Evolutionary conservation across 2,329 filamentous ascomycete species (phyloP).

Genomic region (Xylaria sp.): DNA sequence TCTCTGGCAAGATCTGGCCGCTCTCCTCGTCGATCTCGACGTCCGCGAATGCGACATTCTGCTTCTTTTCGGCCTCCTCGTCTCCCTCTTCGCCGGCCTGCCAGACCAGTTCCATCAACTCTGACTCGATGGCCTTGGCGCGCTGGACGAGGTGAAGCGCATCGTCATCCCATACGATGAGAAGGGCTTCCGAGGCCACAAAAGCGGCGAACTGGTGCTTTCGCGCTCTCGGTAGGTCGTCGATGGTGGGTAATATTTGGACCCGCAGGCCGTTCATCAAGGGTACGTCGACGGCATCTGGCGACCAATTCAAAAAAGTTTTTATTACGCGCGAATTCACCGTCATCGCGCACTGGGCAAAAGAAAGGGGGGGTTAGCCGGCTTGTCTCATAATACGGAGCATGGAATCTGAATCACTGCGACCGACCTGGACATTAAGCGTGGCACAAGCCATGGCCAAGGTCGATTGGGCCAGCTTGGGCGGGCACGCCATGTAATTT

Average conservation of each 20-base stretch:
- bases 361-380: not conserved
- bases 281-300: slow-evolving; percentile 68
- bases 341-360: slow-evolving; percentile 65
- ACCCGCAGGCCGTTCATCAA: slow-evolving; percentile 71
- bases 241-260: slow-evolving; percentile 67
- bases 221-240: slow-evolving; percentile 63
- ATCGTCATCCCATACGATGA: slow-evolving; percentile 81
- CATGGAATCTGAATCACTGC: not conserved
- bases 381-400: too few species aligned
- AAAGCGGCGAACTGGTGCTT: slow-evolving; percentile 81
- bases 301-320: slow-evolving; percentile 68
- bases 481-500: slow-evolving; percentile 68
- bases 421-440: slow-evolving; percentile 64
- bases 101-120: slow-evolving; percentile 75
- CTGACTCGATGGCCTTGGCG: slow-evolving; percentile 66
- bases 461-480: slow-evolving; percentile 54
- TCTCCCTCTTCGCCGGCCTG: slow-evolving; percentile 49
- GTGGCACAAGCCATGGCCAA: slow-evolving; percentile 60
- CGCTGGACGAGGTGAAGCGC: slow-evolving; percentile 63
- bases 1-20: slow-evolving; percentile 59
- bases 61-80: slow-evolving; percentile 52
- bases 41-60: slow-evolving; percentile 39
- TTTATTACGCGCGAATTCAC: slow-evolving; percentile 76
- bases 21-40: slow-evolving; percentile 66
- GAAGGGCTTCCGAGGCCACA: slow-evolving; percentile 61